Evolutionary conservation across 805 yeast genomes (phyloP).

Genomic region (Kodamaea nitidulidarum): DNA sequence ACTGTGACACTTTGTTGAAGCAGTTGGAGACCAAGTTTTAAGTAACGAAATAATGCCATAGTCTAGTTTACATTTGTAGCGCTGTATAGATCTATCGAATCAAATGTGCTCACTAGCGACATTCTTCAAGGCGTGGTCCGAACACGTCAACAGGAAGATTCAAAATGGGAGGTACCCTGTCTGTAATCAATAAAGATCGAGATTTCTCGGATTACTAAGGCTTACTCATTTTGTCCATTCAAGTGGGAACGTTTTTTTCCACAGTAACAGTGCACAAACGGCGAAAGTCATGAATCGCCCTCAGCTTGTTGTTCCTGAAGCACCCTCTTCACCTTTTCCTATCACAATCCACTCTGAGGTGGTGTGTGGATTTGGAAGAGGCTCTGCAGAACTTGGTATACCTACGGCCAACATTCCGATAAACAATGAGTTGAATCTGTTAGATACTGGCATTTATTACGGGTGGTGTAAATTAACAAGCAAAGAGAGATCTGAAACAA

Average conservation of each 20-base stretch:
- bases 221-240: neutral
- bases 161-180: no score
- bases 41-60: slow-evolving; percentile 11
- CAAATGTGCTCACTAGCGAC: no score
- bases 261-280: no score
- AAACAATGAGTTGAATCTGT: slow-evolving; percentile 37
- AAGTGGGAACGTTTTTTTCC: neutral
- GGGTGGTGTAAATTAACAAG: slow-evolving; percentile 58
- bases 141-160: no score
- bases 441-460: slow-evolving; percentile 81
- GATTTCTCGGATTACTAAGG: no score
- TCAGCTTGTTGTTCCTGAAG: slow-evolving; percentile 40
- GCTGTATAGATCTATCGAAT: no score
- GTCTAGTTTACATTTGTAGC: neutral
- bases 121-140: no score
- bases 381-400: slow-evolving; percentile 87
- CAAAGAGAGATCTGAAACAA: slow-evolving; percentile 9
- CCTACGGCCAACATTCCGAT: slow-evolving; percentile 92
- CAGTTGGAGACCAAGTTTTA: slow-evolving; percentile 58
- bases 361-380: slow-evolving; percentile 90
- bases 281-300: slow-evolving; percentile 43
- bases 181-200: no score
- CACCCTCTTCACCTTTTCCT: slow-evolving; percentile 48
- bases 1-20: slow-evolving; percentile 72
- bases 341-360: slow-evolving; percentile 44